Conservation (phyloP, 495 filamentous ascomycete species). For the Articulospora tetracladia region DNA sequence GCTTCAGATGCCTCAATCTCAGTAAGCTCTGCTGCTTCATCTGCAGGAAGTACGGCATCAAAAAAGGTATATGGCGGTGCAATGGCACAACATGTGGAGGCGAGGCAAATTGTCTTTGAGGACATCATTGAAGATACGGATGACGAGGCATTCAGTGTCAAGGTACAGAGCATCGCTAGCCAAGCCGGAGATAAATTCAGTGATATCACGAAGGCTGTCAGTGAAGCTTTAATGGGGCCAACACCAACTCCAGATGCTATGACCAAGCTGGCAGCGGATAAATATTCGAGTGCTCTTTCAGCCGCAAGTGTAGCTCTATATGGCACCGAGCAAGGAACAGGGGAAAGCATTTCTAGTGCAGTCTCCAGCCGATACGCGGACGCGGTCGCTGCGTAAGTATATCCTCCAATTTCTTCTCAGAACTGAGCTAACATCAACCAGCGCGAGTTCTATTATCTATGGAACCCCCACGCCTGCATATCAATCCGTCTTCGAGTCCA, state of each 20-base stretch:
- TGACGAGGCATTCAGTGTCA: conserved; percentile 40
- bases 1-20: conserved; percentile 13
- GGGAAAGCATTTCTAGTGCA: conserved; percentile 44
- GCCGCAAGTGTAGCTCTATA: conserved; percentile 57
- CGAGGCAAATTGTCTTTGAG: conserved; percentile 47
- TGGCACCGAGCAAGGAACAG: conserved; percentile 48
- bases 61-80: conserved; percentile 50
- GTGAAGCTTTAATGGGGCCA: conserved; percentile 45
- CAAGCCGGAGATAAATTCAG: conserved; percentile 46
- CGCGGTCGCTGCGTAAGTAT: conserved; percentile 51
- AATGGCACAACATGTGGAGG: conserved; percentile 49
- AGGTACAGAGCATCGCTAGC: conserved; percentile 45
- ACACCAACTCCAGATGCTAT: conserved; percentile 40
- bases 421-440: conserved; percentile 10
- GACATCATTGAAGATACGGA: conserved; percentile 46
- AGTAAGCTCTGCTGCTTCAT: conserved; percentile 16
- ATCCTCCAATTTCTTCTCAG: not conserved
- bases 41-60: conserved; percentile 19
- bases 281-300: conserved; percentile 49
- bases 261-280: conserved; percentile 40
- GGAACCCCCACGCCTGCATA: conserved; percentile 37
- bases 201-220: conserved; percentile 49
- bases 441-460: conserved; percentile 59
- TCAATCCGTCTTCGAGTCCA: conserved; percentile 43
- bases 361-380: conserved; percentile 54